Evolutionary conservation across 352 stramenopile species (phyloP).

Genomic region (Pythium apleroticum): DNA sequence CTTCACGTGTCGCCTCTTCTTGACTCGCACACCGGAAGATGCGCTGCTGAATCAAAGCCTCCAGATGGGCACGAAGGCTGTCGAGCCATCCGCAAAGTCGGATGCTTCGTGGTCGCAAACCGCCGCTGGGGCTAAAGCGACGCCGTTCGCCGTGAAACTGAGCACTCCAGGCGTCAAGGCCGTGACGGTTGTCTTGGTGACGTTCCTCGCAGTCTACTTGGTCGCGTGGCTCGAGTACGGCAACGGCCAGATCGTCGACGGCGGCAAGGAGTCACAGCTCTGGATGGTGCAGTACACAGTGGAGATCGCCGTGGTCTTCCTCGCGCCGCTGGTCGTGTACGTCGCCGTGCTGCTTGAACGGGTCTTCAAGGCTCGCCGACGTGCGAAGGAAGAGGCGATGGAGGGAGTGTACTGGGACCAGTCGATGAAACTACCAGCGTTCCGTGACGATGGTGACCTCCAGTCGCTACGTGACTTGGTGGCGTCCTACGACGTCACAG

Average conservation of each 20-base stretch:
- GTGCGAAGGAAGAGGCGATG: not conserved
- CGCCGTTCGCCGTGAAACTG: not conserved
- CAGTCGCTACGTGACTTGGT: constrained; percentile 19
- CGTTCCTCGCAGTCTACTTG: not conserved
- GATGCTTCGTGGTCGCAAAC: not conserved
- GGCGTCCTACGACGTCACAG: constrained; percentile 4
- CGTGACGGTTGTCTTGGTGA: constrained; percentile 2
- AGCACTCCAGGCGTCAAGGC: not conserved
- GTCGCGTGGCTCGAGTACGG: constrained; percentile 8
- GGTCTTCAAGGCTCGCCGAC: not conserved
- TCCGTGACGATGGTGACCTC: not conserved
- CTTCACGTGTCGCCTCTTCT: constrained; percentile 25
- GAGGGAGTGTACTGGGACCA: not conserved
- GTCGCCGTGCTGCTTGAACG: not conserved
- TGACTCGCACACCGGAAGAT: constrained; percentile 19
- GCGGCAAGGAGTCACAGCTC: not conserved
- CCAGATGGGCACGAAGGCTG: constrained; percentile 9
- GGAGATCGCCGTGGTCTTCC: constrained; percentile 10
- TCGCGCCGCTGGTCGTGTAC: constrained; percentile 1
- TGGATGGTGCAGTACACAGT: constrained; percentile 21
- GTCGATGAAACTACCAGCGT: not conserved
- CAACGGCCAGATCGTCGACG: not conserved
- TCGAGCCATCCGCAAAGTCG: not conserved
- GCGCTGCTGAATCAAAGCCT: constrained; percentile 7
- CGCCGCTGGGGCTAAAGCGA: not conserved